Evolutionary conservation across 108 stramenopile species (phyloP), one percentile per base, ranked within the genome.

Genomic region (Nitzschia inconspicua): DNA sequence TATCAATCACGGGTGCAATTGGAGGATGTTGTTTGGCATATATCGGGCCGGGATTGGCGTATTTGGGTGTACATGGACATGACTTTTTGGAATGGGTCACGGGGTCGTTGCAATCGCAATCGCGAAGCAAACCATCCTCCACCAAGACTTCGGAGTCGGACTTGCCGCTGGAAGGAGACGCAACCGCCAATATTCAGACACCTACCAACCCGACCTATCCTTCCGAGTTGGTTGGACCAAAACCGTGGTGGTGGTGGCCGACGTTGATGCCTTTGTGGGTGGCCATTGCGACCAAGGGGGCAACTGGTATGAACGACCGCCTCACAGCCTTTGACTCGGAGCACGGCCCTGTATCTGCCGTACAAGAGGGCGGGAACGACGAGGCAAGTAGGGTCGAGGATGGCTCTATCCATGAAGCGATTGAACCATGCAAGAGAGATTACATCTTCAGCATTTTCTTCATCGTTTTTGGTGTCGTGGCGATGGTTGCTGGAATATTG

Each of bases 31-130:
- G 71, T 36, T 66, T 91, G 26, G 71, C 83, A 9, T 91, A 86
- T 47, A 79, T 87, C 50, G 86, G 72, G 9, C 86, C 86, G 3
- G 89, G 89, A n/a, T 29, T 87, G 18, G 75, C 78, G 5, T 91
- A 79, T 65, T 58, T 91, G 11, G 89, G 89, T n/a, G 56, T 88
- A 36, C 70, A 88, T 65, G 89, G 89, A 13, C 78, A 84, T 18
- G 75, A 62, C 3, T 91, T 88, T 54, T 58, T 88, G 47, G 34
- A 26, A 6, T 27, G 72, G 19, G 40, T 26, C 60, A 10, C 61
- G 60, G 23, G 46, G 28, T 3, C 55, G n/a, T 35, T 53, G 32
- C 1, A 19, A 44, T 11, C 54, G 63, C 46, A 30, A 31, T 37
- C 29, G 39, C 43, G 14, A 26, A 28, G 14, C 44, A 20, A 18